Evolutionary conservation across 768 basidiomycete species (phyloP), one percentile per base, ranked within the genome.

Genomic region (Artomyces pyxidatus): DNA sequence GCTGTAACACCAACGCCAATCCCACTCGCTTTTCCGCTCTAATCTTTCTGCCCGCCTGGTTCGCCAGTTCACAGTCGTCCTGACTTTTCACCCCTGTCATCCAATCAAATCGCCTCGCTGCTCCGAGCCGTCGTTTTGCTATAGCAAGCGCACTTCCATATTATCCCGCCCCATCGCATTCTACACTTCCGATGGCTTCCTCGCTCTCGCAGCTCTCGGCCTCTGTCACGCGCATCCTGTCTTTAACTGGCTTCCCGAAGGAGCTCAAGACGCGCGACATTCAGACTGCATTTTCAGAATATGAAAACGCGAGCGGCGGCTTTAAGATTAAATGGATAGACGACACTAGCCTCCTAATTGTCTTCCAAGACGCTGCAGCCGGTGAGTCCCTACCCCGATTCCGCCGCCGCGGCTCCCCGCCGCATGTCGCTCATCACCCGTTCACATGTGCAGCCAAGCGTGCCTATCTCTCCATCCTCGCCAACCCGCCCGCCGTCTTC

Each of bases 291-390:
- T 96, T 98, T 66, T 73, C 83, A 43, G 91, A 93, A 39, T 98
- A 86, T 78, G 92, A 96, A 60, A 75, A 70, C 51, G 71, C 83
- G 45, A 80, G 74, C 49, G 96, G 95, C 25, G 96, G 96, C 21
- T 96, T 95, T 74, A 92, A 94, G 76, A 94, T 99, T 65, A 99
- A 99, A 66, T 99, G 96, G 96, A 78, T 81, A 59, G 94, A 99
- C 67, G 96, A 99, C 68, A 92, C 90, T 30, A 94, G 88, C 62
- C 86, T 95, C 35, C 71, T 94, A 59, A 86, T 96, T 58, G 96
- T 99, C 48, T 99, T 99, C 64, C 78, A 80, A 55, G 96, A 98
- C 68, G 81, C 96, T 48, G 72, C 76, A 42, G 75, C 86, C 38
- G 95, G 96, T 97, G 62, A 74, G 94, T 76, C 43, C 37, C 50